These are phyloP conservation scores for Neofusicoccum sp. DNA, from an alignment of 2,329 filamentous ascomycete species.

Conservation along the genomic window DNA sequence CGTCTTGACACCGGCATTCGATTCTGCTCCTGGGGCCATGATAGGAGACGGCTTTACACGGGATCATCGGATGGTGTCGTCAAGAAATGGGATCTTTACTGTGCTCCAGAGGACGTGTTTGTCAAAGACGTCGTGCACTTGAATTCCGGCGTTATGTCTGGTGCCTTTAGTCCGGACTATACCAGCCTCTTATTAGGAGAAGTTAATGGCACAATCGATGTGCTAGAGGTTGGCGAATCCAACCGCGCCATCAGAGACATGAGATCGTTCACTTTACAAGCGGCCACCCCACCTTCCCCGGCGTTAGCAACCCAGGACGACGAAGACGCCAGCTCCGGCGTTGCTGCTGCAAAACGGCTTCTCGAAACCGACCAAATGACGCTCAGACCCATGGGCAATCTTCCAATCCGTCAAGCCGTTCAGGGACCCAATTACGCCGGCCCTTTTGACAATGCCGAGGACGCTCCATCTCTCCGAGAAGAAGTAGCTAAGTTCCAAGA, in stretches of 20 bases:
- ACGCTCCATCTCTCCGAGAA: constrained; percentile 28
- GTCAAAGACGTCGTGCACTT: constrained; percentile 51
- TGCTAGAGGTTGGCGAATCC: constrained; percentile 46
- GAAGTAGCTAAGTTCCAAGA: constrained; percentile 36
- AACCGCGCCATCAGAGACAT: constrained; percentile 31
- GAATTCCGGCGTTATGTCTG: constrained; percentile 57
- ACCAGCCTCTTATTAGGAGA: constrained; percentile 58
- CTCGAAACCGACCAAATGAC: constrained; percentile 35
- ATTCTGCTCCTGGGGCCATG: constrained; percentile 57
- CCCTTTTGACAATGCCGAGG: constrained; percentile 32
- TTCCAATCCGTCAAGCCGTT: constrained; percentile 46
- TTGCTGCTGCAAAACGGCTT: constrained; percentile 27
- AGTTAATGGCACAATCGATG: constrained; percentile 53
- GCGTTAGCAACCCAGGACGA: background rate
- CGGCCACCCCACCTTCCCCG: background rate
- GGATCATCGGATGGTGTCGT: constrained; percentile 61
- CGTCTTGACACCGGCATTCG: constrained; percentile 57
- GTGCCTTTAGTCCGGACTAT: constrained; percentile 55
- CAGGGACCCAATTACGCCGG: constrained; percentile 45
- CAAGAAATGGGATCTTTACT: constrained; percentile 59
- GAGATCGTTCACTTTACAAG: constrained; percentile 28
- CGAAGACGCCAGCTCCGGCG: constrained; percentile 26
- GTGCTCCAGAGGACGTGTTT: constrained; percentile 50
- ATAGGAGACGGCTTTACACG: constrained; percentile 54
- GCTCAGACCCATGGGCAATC: constrained; percentile 37